Conservation (phyloP, 2,329 filamentous ascomycete species). For the Colletotrichum tofieldiae region DNA sequence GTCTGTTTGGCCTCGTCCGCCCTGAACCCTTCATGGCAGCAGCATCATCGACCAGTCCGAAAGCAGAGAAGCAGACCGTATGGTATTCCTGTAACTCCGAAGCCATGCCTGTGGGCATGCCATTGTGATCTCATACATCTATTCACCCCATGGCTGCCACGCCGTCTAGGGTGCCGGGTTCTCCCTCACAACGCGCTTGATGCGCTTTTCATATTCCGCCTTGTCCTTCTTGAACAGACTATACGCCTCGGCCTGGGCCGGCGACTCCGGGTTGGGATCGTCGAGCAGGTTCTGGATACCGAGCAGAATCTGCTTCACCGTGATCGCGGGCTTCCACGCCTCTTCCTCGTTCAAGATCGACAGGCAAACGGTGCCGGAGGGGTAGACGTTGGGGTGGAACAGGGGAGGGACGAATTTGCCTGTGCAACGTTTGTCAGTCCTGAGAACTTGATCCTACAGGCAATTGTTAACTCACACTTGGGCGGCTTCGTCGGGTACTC, state of each 20-base stretch:
- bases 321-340: constrained; percentile 98
- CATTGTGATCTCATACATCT: constrained; percentile 31
- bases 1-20: constrained; percentile 2
- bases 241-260: constrained; percentile 97
- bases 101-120: constrained; percentile 24
- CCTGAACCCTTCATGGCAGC: constrained; percentile 14
- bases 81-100: constrained; percentile 42
- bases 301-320: constrained; percentile 96
- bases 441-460: constrained; percentile 9
- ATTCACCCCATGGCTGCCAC: constrained; percentile 1
- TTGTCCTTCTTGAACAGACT: constrained; percentile 95
- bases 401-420: constrained; percentile 97
- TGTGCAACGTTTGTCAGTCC: constrained; percentile 54
- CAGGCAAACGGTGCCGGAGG: constrained; percentile 96
- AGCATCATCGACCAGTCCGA: constrained; percentile 29
- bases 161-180: constrained; percentile 80
- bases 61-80: constrained; percentile 41
- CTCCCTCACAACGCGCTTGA: constrained; percentile 88
- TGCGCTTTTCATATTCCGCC: constrained; percentile 88
- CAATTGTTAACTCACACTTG: constrained; percentile 82
- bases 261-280: constrained; percentile 96
- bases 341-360: constrained; percentile 99
- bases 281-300: constrained; percentile 97
- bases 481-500: constrained; percentile 99
- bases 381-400: constrained; percentile 99